Percentiles rank a stretch among this genome's conserved stretches.
phyloP scores from a whole-genome alignment of 2,329 filamentous ascomycete species.

The Chaetomiaceae sp. region DNA sequence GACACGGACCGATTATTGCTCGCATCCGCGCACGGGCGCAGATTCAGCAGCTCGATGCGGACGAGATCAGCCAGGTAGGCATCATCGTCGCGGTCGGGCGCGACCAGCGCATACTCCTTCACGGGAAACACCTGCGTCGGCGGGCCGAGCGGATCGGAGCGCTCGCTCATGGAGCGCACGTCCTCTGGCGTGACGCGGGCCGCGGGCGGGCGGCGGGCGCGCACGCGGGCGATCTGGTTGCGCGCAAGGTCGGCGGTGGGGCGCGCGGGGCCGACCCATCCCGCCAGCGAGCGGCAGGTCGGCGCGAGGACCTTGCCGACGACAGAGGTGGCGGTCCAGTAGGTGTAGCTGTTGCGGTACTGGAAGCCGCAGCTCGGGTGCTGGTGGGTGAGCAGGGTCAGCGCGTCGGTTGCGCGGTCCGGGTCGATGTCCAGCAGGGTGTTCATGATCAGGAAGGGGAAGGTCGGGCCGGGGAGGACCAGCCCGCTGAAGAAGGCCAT shows the following conservation, averaged over 20 bases:
- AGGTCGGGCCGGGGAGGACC: constrained; percentile 60
- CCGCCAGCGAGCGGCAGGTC: constrained; percentile 63
- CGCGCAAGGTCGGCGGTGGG: constrained; percentile 60
- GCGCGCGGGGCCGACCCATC: constrained; percentile 68
- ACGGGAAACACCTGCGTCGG: constrained; percentile 57
- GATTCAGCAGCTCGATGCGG: constrained; percentile 60
- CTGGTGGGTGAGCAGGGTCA: constrained; percentile 62
- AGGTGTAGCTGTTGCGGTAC: constrained; percentile 66
- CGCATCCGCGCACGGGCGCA: constrained; percentile 38
- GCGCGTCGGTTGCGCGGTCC: constrained; percentile 57
- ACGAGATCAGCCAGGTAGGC: constrained; percentile 56
- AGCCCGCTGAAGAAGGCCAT: constrained; percentile 74
- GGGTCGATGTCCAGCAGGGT: constrained; percentile 69
- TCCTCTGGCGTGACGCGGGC: constrained; percentile 52
- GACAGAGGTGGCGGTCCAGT: constrained; percentile 67
- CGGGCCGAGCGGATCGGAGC: constrained; percentile 64
- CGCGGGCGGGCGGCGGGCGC: constrained; percentile 51
- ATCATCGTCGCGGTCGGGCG: constrained; percentile 44
- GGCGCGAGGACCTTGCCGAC: constrained; percentile 70
- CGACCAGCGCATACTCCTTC: constrained; percentile 58
- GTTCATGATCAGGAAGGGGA: constrained; percentile 74
- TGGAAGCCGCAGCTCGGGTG: constrained; percentile 68
- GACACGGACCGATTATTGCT: constrained; percentile 6
- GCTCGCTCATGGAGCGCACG: constrained; percentile 58
- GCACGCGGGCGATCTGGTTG: constrained; percentile 64